Base-by-base conservation (phyloP, 345 rosid species). In the Lepidium didymum region DNA sequence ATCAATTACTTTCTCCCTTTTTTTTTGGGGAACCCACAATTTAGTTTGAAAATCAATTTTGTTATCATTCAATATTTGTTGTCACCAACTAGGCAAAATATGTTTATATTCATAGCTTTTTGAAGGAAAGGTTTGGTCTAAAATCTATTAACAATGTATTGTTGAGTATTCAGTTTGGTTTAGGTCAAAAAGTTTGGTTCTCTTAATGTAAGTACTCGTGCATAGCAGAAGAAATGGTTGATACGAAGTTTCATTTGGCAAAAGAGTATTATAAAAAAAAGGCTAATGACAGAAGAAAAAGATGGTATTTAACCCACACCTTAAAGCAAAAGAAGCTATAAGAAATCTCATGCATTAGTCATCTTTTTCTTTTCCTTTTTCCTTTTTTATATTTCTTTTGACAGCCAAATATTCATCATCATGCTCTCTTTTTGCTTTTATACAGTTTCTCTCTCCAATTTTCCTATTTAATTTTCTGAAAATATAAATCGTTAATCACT, bases 401-500 rank as follows among this genome's bases (percentile, higher is more conserved):
- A 74, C 77, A 74, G 29, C 73, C 56, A 23, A 73, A 51, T 50
- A 25, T 35, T 74, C 73, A 74, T 74, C 56, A 74, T 67, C 56
- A 67, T 56, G 11, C 62, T 43, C 27, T 41, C 68, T 59, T 67
- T 74, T 59, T 67, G 25, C 73, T 23, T 66, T 58, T 59, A 37
- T 10, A 59, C 76, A 42, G 14, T 12, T 33, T 64, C 69, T 62
- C 49, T 54, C 56, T 53, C 75, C 18, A 52, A 43, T 21, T 43
- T 71, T 8, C 47, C 36, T 35, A 43, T 34, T 14, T 35, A 62
- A 34, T 16, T 34, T 33, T 44, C 21, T 6, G 8, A 10, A n/a
- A 14, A 12, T 0, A 21, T 4, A 18, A n/a, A 40, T 10, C 4
- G 2, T 15, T 62, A 35, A 44, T 44, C 46, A 68, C 56, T 45